These are phyloP conservation scores for Agarophyton chilense DNA, from an alignment of 23 red algal species.

Conservation along the genomic window DNA sequence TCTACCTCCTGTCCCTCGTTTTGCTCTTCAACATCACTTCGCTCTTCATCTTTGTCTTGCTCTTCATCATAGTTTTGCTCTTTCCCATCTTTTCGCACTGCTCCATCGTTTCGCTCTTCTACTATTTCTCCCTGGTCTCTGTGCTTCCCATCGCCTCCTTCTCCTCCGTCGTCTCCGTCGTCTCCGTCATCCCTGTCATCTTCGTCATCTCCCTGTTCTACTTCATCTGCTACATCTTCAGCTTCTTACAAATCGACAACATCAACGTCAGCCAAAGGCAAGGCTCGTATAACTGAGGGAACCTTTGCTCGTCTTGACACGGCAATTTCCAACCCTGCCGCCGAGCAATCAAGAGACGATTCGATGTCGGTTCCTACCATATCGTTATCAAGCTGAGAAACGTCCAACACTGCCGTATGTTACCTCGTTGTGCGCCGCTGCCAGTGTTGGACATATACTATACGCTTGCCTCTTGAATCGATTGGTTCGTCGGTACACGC, in stretches of 20 bases:
- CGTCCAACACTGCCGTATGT: too few species aligned
- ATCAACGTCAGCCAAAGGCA: constrained; percentile 18
- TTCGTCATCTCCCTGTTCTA: not conserved
- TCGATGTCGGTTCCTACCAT: too few species aligned
- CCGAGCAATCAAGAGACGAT: too few species aligned
- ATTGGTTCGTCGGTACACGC: too few species aligned
- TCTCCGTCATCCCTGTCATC: not conserved
- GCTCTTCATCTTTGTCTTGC: not conserved
- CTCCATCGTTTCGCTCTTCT: not conserved
- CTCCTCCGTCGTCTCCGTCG: not conserved
- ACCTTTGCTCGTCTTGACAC: too few species aligned
- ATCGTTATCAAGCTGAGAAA: too few species aligned
- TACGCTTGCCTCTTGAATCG: too few species aligned
- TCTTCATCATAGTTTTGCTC: not conserved
- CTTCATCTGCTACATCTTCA: not conserved
- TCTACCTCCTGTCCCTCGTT: not conserved
- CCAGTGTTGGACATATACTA: too few species aligned
- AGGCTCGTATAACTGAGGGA: too few species aligned
- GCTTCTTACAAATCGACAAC: constrained; percentile 21
- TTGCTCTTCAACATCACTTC: not conserved
- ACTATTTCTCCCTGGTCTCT: not conserved
- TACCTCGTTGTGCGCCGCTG: too few species aligned
- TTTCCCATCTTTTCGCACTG: not conserved
- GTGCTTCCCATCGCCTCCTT: not conserved
- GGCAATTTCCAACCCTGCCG: too few species aligned